These are phyloP conservation scores for Arctostaphylos glauca DNA, from an alignment of 148 eudicot species.

Conservation along the genomic window DNA sequence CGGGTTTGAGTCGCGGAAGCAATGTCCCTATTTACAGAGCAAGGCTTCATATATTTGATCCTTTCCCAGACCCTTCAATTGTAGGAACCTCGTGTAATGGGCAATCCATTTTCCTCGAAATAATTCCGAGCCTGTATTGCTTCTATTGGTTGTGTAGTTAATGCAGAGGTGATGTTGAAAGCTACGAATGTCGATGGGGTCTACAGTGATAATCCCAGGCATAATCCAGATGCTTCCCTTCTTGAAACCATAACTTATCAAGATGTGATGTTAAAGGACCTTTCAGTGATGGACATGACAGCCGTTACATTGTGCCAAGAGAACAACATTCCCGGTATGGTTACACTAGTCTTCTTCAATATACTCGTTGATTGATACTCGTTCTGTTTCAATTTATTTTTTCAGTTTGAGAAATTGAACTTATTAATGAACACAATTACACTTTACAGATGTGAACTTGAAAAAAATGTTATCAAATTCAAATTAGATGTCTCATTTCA, in stretches of 20 bases:
- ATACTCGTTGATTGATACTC: not conserved
- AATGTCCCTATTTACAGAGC: no score
- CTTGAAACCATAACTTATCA: slow-evolving; percentile 84
- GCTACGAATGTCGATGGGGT: slow-evolving; percentile 99
- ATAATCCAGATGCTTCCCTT: slow-evolving; percentile 73
- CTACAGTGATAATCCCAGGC: slow-evolving; percentile 70
- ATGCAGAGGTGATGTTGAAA: slow-evolving; percentile 94
- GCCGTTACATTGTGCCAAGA: slow-evolving; percentile 98
- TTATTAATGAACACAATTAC: not conserved
- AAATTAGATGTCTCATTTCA: not conserved
- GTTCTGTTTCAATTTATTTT: not conserved
- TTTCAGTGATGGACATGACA: slow-evolving; percentile 96
- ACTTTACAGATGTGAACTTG: not conserved
- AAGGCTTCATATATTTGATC: no score
- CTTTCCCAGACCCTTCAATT: no score
- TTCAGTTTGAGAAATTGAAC: not conserved
- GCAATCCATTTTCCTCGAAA: not conserved
- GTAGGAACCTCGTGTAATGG: no score
- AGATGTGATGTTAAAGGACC: slow-evolving; percentile 81
- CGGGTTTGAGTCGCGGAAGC: no score
- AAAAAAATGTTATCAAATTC: not conserved
- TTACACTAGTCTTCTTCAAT: not conserved
- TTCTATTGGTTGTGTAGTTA: slow-evolving; percentile 47
- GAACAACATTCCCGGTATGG: slow-evolving; percentile 86
- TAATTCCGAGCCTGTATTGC: slow-evolving; percentile 13